Evolutionary conservation across 176 grass and related monocot species (phyloP).

Genomic region (Poa pratensis): DNA sequence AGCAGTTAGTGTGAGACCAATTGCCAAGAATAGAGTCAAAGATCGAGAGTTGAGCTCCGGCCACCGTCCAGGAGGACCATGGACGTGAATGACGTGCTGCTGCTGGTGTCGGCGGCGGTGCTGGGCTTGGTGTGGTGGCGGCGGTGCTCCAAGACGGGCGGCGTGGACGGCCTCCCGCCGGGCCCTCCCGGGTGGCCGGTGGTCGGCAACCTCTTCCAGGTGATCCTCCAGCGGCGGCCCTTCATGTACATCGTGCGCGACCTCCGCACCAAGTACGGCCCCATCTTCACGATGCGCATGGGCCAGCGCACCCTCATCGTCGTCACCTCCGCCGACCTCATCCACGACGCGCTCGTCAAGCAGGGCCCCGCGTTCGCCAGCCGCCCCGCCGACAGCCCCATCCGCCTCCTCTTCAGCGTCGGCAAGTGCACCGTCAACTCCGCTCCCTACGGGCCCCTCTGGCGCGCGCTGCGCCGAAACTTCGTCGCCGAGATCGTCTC

Average conservation of each 20-base stretch:
- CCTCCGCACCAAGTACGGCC: conserved; percentile 74
- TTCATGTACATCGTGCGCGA: conserved; percentile 99
- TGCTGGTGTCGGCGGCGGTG: conserved; percentile 48
- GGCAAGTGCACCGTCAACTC: conserved; percentile 98
- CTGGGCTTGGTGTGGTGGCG: conserved; percentile 76
- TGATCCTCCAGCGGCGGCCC: conserved; percentile 79
- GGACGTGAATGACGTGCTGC: conserved; percentile 64
- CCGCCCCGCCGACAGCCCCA: conserved; percentile 85
- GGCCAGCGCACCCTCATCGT: conserved; percentile 86
- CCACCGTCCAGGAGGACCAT: not conserved
- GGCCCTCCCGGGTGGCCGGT: conserved; percentile 91
- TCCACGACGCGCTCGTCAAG: conserved; percentile 95
- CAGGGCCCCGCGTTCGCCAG: conserved; percentile 81
- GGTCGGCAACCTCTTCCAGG: conserved; percentile 95
- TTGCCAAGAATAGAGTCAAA: not conserved
- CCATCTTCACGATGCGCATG: conserved; percentile 99
- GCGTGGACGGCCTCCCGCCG: conserved; percentile 62
- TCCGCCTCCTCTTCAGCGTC: conserved; percentile 85
- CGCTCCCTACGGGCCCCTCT: conserved; percentile 76
- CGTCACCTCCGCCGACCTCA: conserved; percentile 76
- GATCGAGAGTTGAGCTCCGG: not conserved
- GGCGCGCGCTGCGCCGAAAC: conserved; percentile 88
- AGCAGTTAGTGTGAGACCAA: not conserved
- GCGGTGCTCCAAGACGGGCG: conserved; percentile 62
- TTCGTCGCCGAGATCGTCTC: conserved; percentile 91